Evolutionary conservation across 208 protist genomes (phyloP).

Genomic region (Trypanosoma scelopori): DNA sequence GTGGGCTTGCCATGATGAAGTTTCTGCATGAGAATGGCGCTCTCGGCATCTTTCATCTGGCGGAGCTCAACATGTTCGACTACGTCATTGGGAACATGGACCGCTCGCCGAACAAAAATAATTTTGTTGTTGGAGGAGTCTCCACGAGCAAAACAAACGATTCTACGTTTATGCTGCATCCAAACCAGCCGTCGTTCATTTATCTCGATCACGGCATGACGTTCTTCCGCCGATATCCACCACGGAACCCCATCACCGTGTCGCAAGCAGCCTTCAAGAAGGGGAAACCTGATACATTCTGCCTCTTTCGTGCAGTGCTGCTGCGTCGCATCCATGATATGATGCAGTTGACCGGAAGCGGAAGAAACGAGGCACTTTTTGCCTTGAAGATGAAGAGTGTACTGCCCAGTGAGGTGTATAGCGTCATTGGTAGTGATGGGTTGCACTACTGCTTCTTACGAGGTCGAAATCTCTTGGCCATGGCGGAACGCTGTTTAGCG

Average conservation of each 20-base stretch:
- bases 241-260: slow-evolving; percentile 30
- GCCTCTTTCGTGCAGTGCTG: slow-evolving; percentile 32
- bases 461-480: slow-evolving; percentile 5
- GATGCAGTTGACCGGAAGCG: neutral
- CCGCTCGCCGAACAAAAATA: slow-evolving; percentile 51
- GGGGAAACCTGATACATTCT: slow-evolving; percentile 28
- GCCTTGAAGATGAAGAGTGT: slow-evolving; percentile 1
- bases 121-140: slow-evolving; percentile 38
- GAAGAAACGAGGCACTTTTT: slow-evolving; percentile 15
- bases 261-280: slow-evolving; percentile 12
- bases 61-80: slow-evolving; percentile 38
- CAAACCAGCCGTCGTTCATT: slow-evolving; percentile 36
- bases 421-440: slow-evolving; percentile 3
- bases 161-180: slow-evolving; percentile 23
- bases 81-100: slow-evolving; percentile 41
- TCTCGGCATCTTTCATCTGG: slow-evolving; percentile 31
- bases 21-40: neutral
- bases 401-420: slow-evolving; percentile 12
- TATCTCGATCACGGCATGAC: slow-evolving; percentile 44
- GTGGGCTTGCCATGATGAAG: neutral
- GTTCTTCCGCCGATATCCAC: slow-evolving; percentile 22
- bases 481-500: slow-evolving; percentile 22
- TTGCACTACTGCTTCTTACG: slow-evolving; percentile 3
- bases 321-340: slow-evolving; percentile 22
- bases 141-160: neutral